Evolutionary conservation across 495 filamentous ascomycete species (phyloP).

Genomic region (Penicillium riverlandense): DNA sequence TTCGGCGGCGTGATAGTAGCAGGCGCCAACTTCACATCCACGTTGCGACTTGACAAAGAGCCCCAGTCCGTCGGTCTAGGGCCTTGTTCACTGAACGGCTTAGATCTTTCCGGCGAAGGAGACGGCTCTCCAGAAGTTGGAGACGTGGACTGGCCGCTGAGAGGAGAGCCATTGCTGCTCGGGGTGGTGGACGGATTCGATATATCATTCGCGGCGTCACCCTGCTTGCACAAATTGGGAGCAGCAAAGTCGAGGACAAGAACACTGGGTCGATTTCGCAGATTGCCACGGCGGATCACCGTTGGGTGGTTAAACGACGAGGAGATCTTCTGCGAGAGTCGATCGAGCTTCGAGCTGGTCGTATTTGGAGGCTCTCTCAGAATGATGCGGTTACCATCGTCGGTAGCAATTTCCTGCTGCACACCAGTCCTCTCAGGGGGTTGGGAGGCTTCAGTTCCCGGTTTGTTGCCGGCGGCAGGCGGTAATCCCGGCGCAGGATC

Average conservation of each 20-base stretch:
- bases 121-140: conserved; percentile 28
- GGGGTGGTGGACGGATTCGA: conserved; percentile 32
- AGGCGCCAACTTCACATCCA: conserved; percentile 3
- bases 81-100: conserved; percentile 5
- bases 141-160: conserved; percentile 26
- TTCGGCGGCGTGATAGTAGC: conserved; percentile 10
- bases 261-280: conserved; percentile 36
- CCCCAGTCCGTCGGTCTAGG: conserved; percentile 1
- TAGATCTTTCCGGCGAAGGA: conserved; percentile 9
- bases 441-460: background rate
- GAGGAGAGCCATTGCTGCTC: conserved; percentile 25
- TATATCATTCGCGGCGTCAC: conserved; percentile 27
- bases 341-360: conserved; percentile 25
- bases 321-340: conserved; percentile 44
- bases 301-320: conserved; percentile 44
- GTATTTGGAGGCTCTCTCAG: conserved; percentile 2
- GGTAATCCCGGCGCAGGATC: background rate
- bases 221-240: conserved; percentile 9
- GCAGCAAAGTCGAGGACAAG: conserved; percentile 17
- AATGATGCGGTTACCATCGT: background rate
- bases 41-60: conserved; percentile 1
- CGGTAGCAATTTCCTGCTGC: background rate
- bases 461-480: background rate
- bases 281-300: conserved; percentile 44
- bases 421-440: background rate